Conservation (phyloP, 306 rosid species). For the Cicer chorassanicum region DNA sequence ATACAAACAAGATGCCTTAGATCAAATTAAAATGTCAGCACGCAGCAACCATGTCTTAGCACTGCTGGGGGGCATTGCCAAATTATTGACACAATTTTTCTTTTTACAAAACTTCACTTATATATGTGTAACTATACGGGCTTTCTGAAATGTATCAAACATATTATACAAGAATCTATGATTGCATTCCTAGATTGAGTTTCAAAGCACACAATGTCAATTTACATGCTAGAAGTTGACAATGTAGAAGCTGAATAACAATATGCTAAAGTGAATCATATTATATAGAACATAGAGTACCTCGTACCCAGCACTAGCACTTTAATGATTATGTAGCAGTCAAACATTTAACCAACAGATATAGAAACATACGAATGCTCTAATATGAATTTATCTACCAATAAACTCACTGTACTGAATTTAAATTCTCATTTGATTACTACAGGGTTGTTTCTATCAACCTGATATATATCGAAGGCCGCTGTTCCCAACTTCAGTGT, state of each 20-base stretch:
- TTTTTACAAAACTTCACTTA: not conserved
- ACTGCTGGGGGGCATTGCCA: not conserved
- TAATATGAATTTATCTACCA: constrained; percentile 7
- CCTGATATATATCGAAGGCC: constrained; percentile 90
- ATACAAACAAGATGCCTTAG: constrained; percentile 22
- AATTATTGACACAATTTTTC: not conserved
- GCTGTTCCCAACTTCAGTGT: constrained; percentile 78
- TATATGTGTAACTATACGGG: constrained; percentile 6
- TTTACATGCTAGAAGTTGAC: constrained; percentile 9
- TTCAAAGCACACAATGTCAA: not conserved
- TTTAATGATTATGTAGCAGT: constrained; percentile 22
- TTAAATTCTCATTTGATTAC: constrained; percentile 36
- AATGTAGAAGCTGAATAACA: constrained; percentile 18
- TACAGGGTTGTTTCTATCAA: constrained; percentile 45
- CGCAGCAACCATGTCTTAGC: not conserved
- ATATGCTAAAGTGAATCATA: constrained; percentile 11
- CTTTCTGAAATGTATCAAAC: constrained; percentile 24
- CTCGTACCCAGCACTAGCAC: not conserved
- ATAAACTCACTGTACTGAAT: constrained; percentile 19
- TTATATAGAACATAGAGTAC: constrained; percentile 1
- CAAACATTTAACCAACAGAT: constrained; percentile 30
- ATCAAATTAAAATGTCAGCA: constrained; percentile 21
- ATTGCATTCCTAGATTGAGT: constrained; percentile 23
- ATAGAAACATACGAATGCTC: constrained; percentile 15
- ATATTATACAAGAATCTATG: not conserved